Evolutionary conservation across 805 yeast species (phyloP), one percentile per base, ranked within the genome.

Genomic region (Lachancea fermentati): DNA sequence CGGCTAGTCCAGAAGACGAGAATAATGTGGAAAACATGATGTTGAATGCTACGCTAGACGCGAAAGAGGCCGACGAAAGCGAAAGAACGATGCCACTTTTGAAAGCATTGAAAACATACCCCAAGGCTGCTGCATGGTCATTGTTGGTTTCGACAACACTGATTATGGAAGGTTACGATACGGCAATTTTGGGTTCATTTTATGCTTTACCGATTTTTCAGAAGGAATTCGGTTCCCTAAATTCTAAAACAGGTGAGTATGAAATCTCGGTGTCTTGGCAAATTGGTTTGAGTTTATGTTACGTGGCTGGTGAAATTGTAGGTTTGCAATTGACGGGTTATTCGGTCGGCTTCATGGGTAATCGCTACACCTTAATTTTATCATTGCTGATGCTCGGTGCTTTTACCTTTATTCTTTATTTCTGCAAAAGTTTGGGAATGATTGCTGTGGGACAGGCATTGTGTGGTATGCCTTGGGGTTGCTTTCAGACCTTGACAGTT

Each of bases 391-490:
- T 52, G 24, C 54, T 58, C 37, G 52, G 56, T 24, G 67, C 61
- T n/a, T 67, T 71, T 42, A 67, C 71, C 32, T 74, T 74, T 49
- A 60, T 74, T 32, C 61, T 64, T 35, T 73, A 73, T 50, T 75
- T 73, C 51, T 71, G 78, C 22, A 62, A 65, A 6, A 59, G 54
- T 44, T 44, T 66, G 18, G 60, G 59, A 7, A 66, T 63, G 45
- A 58, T 72, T 32, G 60, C 67, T 19, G 64, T 60, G 11, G 75
- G 75, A 36, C 71, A 71, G 45, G 50, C 70, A 16, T 51, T 71
- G 8, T 56, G 68, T 19, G 77, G 76, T 45, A 44, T 76, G 25
- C 66, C 71, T 6, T 76, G 79, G 77, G 82, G 83, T 37, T 65
- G 67, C n/a, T 75, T 75, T 50, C 75, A 69, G 43, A 67, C 75